Evolutionary conservation across 2,329 filamentous ascomycete species (phyloP).

Genomic region (Lecanicillium sp.): DNA sequence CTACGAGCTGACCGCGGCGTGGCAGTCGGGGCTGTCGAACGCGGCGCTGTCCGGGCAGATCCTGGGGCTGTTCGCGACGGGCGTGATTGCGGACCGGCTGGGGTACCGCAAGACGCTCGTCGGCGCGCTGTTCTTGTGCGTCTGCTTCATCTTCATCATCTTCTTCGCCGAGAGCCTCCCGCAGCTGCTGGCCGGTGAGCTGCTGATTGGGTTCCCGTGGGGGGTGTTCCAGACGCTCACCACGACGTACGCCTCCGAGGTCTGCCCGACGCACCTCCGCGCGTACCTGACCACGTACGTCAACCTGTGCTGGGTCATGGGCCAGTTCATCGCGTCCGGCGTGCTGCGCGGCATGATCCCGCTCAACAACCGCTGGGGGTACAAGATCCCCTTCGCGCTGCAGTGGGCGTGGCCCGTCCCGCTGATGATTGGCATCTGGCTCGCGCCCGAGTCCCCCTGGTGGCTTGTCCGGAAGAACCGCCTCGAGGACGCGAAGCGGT

Average conservation of each 20-base stretch:
- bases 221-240: slow-evolving; percentile 42
- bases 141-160: slow-evolving; percentile 41
- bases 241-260: slow-evolving; percentile 43
- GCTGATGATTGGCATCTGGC: slow-evolving; percentile 29
- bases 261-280: slow-evolving; percentile 39
- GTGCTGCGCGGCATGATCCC: slow-evolving; percentile 32
- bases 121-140: slow-evolving; percentile 32
- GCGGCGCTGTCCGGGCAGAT: slow-evolving; percentile 43
- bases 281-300: slow-evolving; percentile 40
- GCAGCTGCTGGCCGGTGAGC: slow-evolving; percentile 38
- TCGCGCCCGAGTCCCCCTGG: slow-evolving; percentile 40
- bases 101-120: slow-evolving; percentile 44
- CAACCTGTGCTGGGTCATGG: slow-evolving; percentile 27
- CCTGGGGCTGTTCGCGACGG: slow-evolving; percentile 43
- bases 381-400: slow-evolving; percentile 37
- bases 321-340: slow-evolving; percentile 34
- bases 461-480: slow-evolving; percentile 34
- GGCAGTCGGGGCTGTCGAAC: slow-evolving; percentile 47
- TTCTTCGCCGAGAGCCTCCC: slow-evolving; percentile 39
- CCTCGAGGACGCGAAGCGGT: slow-evolving; percentile 30
- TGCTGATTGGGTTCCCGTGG: slow-evolving; percentile 43
- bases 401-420: slow-evolving; percentile 39
- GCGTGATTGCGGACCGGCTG: slow-evolving; percentile 40
- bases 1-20: slow-evolving; percentile 43
- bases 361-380: slow-evolving; percentile 33